These are phyloP conservation scores for Populus hybrid DNA, from an alignment of 441 rosid genomes.

Conservation along the genomic window DNA sequence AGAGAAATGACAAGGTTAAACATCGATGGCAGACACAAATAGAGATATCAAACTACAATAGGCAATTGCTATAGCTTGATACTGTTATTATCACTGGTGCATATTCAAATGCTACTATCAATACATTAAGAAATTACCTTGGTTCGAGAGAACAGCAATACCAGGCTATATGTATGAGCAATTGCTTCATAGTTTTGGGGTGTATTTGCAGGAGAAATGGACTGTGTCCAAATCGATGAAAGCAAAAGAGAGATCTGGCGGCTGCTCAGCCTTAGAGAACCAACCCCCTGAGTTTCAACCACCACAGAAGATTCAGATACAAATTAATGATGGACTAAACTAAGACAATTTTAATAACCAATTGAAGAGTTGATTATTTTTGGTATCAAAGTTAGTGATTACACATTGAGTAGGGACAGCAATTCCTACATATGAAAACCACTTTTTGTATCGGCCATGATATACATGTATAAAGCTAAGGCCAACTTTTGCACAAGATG, in stretches of 20 bases:
- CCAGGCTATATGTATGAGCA: slow-evolving; percentile 71
- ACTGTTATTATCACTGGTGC: slow-evolving; percentile 1
- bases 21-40: background rate
- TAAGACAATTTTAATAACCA: slow-evolving; percentile 10
- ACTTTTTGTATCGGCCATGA: background rate
- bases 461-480: background rate
- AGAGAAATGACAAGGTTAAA: slow-evolving; percentile 3
- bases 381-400: slow-evolving; percentile 7
- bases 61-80: background rate
- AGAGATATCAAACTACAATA: background rate
- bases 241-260: slow-evolving; percentile 72
- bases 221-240: slow-evolving; percentile 78
- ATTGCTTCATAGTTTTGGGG: slow-evolving; percentile 81
- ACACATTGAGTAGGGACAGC: background rate
- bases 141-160: slow-evolving; percentile 61
- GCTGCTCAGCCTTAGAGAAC: slow-evolving; percentile 67
- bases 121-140: slow-evolving; percentile 44
- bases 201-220: slow-evolving; percentile 58
- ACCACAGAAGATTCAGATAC: slow-evolving; percentile 10
- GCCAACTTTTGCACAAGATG: background rate
- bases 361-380: slow-evolving; percentile 7
- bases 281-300: slow-evolving; percentile 41
- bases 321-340: background rate
- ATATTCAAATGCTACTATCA: background rate
- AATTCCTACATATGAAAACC: background rate